phyloP scores from a whole-genome alignment of 1,139 yeast species.

The Geotrichum europaeum region DNA sequence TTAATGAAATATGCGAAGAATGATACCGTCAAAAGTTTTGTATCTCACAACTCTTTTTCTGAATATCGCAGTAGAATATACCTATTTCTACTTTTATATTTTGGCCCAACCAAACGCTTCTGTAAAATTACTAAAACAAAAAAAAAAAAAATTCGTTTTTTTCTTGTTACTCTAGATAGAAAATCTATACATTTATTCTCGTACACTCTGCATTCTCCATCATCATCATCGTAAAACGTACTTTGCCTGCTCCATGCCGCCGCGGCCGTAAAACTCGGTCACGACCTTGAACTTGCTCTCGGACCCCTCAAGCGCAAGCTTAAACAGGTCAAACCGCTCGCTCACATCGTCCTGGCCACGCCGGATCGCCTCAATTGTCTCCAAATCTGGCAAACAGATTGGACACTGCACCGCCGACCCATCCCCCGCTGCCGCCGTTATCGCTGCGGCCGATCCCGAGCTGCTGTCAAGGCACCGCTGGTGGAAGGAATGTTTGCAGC shows the following conservation, averaged over 20 bases:
- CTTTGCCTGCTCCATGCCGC: slow-evolving; percentile 55
- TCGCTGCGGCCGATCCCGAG: slow-evolving; percentile 9
- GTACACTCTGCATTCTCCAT: too few relatives aligned
- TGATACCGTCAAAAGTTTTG: too few relatives aligned
- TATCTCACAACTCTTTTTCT: too few relatives aligned
- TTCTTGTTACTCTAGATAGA: neutral
- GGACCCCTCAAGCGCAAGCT: slow-evolving; percentile 51
- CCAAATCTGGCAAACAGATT: slow-evolving; percentile 60
- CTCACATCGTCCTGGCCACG: slow-evolving; percentile 56
- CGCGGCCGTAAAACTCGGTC: slow-evolving; percentile 79
- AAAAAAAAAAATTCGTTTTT: too few relatives aligned
- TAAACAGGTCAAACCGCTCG: slow-evolving; percentile 58
- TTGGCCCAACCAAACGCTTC: too few relatives aligned
- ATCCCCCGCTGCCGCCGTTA: slow-evolving; percentile 10
- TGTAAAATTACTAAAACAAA: too few relatives aligned
- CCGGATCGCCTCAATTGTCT: slow-evolving; percentile 55
- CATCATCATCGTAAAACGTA: slow-evolving; percentile 10
- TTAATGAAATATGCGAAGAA: too few relatives aligned
- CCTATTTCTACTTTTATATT: too few relatives aligned
- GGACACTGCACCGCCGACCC: slow-evolving; percentile 51
- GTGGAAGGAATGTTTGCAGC: slow-evolving; percentile 84
- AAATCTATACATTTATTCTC: neutral
- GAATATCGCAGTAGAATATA: too few relatives aligned
- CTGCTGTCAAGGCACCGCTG: slow-evolving; percentile 58
- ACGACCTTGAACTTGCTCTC: slow-evolving; percentile 68